Evolutionary conservation across 768 basidiomycete species (phyloP), one percentile per base, ranked within the genome.

Genomic region (Suillus tomentosus): DNA sequence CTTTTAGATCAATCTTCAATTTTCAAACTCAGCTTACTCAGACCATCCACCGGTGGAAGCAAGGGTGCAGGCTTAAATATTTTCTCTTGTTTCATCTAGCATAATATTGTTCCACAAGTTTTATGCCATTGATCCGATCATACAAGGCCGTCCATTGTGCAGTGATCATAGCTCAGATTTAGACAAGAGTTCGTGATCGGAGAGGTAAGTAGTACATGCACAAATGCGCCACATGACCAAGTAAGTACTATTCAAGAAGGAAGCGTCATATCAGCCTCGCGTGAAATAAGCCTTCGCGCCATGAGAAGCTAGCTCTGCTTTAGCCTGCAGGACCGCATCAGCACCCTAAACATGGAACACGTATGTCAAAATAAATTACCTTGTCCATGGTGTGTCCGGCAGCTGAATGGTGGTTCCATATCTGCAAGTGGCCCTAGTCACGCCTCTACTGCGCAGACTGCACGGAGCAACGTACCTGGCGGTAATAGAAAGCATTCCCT

Each of bases 251-350:
- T 37, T 66, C 68, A 22, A 54, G 64, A 62, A 65, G 24, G 39
- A 61, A 45, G 36, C 40, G n/a, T 39, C 17, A 53, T 34, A 67
- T 85, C 77, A 92, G 66, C 91, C 92, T 65, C 92, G 86, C 65
- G 87, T 90, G 77, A 95, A 94, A 78, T 95, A 95, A 34, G 92
- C 87, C 76, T 89, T 92, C 64, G 94, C 90, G 14, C 94, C 94
- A 69, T 95, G 91, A 60, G 82, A 83, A 4, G 92, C 90, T 57
- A 96, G 77, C 74, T 96, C 94, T 34, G 85, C 73, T 78, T 92
- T 95, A 62, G 92, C 95, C 91, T 95, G 71, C 27, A 60, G 60
- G 62, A 34, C 37, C 11, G 63, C 58, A 67, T 71, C 47, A 72
- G 71, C 8, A 15, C 55, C 61, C 50, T 58, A 58, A 43, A 17